These are phyloP conservation scores for Discostella stelligera DNA, from an alignment of 352 stramenopile genomes.

Conservation along the genomic window DNA sequence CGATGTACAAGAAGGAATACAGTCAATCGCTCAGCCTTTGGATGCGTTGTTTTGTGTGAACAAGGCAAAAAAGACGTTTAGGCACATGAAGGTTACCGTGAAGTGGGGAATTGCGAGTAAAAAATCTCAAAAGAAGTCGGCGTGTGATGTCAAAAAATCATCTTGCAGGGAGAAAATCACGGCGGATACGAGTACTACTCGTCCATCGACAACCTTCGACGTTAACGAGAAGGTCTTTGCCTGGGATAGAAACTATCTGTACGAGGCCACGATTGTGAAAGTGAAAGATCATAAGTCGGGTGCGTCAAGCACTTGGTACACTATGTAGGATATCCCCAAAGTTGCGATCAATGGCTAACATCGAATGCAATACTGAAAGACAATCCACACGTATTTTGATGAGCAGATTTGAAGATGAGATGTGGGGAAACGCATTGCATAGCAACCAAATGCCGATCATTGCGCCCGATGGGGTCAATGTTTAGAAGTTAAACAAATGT, in stretches of 20 bases:
- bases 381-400: neutral
- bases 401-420: neutral
- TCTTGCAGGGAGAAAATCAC: neutral
- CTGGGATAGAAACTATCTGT: conserved; percentile 10
- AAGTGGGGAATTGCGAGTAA: conserved; percentile 1
- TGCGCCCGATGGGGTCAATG: too few relatives aligned
- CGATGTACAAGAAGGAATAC: conserved; percentile 4
- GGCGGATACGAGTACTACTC: neutral
- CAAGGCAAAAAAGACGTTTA: neutral
- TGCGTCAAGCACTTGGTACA: conserved; percentile 22
- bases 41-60: neutral
- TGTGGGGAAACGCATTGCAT: neutral
- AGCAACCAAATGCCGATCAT: too few relatives aligned
- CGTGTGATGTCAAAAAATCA: neutral
- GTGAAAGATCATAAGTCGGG: conserved; percentile 1
- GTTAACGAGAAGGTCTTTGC: conserved; percentile 12
- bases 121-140: neutral
- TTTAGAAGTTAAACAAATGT: neutral
- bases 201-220: neutral
- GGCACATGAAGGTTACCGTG: conserved; percentile 1
- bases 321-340: conserved; percentile 21
- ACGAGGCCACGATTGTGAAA: conserved; percentile 19
- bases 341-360: conserved; percentile 18
- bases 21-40: conserved; percentile 7
- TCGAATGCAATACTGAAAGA: conserved; percentile 18